Percentiles rank a stretch among this genome's conserved stretches.
Conservation (phyloP, 208 protist genomes). For the Leishmania amazonensis region DNA sequence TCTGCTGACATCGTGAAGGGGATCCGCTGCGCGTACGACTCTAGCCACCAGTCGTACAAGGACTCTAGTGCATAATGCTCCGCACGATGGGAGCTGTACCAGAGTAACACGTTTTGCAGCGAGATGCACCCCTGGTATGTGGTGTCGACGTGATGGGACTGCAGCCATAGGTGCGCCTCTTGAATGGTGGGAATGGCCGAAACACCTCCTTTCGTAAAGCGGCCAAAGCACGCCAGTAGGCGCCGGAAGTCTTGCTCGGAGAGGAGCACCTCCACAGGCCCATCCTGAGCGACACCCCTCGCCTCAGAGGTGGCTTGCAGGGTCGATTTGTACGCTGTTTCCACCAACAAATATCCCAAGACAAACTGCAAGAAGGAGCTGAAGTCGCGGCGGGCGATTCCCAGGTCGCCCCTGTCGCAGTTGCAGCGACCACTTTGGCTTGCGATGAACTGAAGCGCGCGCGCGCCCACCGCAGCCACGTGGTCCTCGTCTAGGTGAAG, state of each 20-base stretch:
- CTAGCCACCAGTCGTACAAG: conserved; percentile 34
- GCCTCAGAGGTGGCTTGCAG: not conserved
- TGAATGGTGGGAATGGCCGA: conserved; percentile 8
- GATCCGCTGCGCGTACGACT: conserved; percentile 21
- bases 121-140: conserved; percentile 30
- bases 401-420: not conserved
- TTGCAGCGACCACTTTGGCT: conserved; percentile 9
- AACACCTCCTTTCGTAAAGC: conserved; percentile 18
- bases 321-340: conserved; percentile 25
- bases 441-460: conserved; percentile 25
- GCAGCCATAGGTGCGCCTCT: conserved; percentile 28
- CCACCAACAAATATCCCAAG: conserved; percentile 29
- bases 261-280: conserved; percentile 7
- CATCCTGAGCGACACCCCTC: not conserved
- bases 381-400: conserved; percentile 33
- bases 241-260: conserved; percentile 24
- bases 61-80: conserved; percentile 30
- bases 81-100: conserved; percentile 40
- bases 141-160: not conserved
- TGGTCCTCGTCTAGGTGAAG: conserved; percentile 20
- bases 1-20: conserved; percentile 25
- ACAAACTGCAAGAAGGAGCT: conserved; percentile 42
- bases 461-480: conserved; percentile 15
- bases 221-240: conserved; percentile 26
- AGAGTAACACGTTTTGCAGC: conserved; percentile 24